These are phyloP conservation scores for Lodderomyces parapsilosis DNA, from an alignment of 1,139 yeast species.

Conservation along the genomic window DNA sequence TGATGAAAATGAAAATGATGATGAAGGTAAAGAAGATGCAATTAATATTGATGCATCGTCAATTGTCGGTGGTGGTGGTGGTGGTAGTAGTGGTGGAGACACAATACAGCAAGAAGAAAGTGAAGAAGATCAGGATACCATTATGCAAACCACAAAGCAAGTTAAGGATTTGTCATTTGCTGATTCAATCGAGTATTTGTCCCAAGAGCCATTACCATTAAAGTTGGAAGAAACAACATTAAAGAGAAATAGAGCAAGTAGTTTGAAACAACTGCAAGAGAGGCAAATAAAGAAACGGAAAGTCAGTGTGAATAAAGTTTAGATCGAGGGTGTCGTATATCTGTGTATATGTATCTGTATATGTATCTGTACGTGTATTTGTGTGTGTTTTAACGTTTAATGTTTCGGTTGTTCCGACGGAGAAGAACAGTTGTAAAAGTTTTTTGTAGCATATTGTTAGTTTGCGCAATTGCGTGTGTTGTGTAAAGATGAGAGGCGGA, in stretches of 20 bases:
- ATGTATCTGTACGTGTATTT: too few species aligned
- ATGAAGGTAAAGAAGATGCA: too few species aligned
- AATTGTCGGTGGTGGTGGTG: too few species aligned
- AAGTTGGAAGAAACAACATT: neutral
- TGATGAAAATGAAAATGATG: too few species aligned
- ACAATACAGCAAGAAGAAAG: neutral
- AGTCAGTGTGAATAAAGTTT: conserved; percentile 6
- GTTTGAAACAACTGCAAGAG: neutral
- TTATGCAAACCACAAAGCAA: neutral
- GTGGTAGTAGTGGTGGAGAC: too few species aligned
- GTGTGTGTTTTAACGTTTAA: neutral
- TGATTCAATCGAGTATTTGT: conserved; percentile 18
- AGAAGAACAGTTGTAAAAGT: too few species aligned
- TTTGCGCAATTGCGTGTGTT: too few species aligned
- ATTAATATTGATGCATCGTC: neutral
- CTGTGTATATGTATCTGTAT: too few species aligned
- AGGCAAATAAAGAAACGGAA: conserved; percentile 6
- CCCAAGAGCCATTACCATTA: conserved; percentile 10
- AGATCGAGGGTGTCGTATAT: neutral
- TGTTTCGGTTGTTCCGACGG: too few species aligned
- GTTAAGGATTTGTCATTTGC: conserved; percentile 14
- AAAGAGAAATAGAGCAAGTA: neutral
- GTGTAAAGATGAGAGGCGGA: too few species aligned
- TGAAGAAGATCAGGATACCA: neutral
- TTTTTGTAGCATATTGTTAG: too few species aligned